phyloP scores from a whole-genome alignment of 2,329 filamentous ascomycete genomes.

The Sclerotinia sclerotiorum region DNA sequence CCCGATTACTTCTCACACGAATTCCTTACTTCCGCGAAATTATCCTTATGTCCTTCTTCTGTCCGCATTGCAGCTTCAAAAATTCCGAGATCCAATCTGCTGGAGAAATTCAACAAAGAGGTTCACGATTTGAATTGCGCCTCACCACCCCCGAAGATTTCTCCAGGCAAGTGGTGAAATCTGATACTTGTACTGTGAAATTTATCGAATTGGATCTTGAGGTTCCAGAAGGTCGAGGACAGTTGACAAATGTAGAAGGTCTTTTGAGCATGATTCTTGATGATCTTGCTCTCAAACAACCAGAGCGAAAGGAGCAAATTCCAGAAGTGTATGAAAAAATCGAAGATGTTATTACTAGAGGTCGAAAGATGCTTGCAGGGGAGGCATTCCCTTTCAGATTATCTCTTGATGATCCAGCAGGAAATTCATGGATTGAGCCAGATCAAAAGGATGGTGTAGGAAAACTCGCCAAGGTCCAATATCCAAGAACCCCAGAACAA shows the following conservation, averaged over 20 bases:
- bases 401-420: slow-evolving; percentile 84
- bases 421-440: slow-evolving; percentile 96
- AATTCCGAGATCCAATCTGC: slow-evolving; percentile 95
- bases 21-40: slow-evolving; percentile 98
- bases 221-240: slow-evolving; percentile 85
- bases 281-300: slow-evolving; percentile 79
- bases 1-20: slow-evolving; percentile 80
- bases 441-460: slow-evolving; percentile 75
- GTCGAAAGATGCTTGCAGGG: slow-evolving; percentile 75
- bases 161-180: slow-evolving; percentile 85
- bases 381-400: slow-evolving; percentile 84
- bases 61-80: slow-evolving; percentile 81
- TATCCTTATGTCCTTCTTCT: slow-evolving; percentile 95
- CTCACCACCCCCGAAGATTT: slow-evolving; percentile 74
- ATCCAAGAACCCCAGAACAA: slow-evolving; percentile 77
- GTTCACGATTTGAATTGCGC: slow-evolving; percentile 78
- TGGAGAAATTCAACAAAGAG: slow-evolving; percentile 86
- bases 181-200: slow-evolving; percentile 80
- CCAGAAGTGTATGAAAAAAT: slow-evolving; percentile 81
- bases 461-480: slow-evolving; percentile 87
- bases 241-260: slow-evolving; percentile 92
- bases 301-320: slow-evolving; percentile 72
- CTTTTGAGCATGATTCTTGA: slow-evolving; percentile 75
- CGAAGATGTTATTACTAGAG: slow-evolving; percentile 69
- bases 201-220: slow-evolving; percentile 92